Conservation (phyloP, 208 protist species). For the Willaertia magna region DNA sequence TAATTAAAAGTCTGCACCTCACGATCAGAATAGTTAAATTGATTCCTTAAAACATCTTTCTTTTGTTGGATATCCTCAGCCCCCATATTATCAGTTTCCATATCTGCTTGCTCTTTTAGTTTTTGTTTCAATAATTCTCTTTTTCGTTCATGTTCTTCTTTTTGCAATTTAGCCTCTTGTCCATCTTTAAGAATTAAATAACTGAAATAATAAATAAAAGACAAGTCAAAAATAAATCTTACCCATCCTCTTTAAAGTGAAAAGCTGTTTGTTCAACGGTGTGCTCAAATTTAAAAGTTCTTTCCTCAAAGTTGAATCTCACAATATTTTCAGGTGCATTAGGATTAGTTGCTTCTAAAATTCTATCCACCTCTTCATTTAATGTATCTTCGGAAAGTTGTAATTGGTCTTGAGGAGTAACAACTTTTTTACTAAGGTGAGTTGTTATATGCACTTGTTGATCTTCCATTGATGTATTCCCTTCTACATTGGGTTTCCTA, state of each 20-base stretch:
- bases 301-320: slow-evolving; percentile 74
- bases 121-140: slow-evolving; percentile 23
- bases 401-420: not conserved
- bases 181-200: slow-evolving; percentile 52
- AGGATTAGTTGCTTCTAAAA: slow-evolving; percentile 78
- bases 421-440: not conserved
- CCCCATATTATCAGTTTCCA: slow-evolving; percentile 49
- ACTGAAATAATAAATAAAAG: not conserved
- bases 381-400: slow-evolving; percentile 48
- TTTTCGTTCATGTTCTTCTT: slow-evolving; percentile 42
- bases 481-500: too few relatives aligned
- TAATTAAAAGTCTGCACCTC: slow-evolving; percentile 88
- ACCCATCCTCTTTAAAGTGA: slow-evolving; percentile 66
- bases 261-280: slow-evolving; percentile 62
- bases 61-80: slow-evolving; percentile 59
- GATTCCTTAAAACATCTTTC: slow-evolving; percentile 71
- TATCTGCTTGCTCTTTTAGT: slow-evolving; percentile 48
- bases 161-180: slow-evolving; percentile 66
- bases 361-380: slow-evolving; percentile 61
- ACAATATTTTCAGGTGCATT: slow-evolving; percentile 72
- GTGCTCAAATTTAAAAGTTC: slow-evolving; percentile 64
- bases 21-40: slow-evolving; percentile 93
- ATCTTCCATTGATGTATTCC: too few relatives aligned
- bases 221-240: not conserved
- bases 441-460: too few relatives aligned